Base-by-base conservation (phyloP, 192 early-diverging fungal genomes). In the Linnemannia elongata region DNA sequence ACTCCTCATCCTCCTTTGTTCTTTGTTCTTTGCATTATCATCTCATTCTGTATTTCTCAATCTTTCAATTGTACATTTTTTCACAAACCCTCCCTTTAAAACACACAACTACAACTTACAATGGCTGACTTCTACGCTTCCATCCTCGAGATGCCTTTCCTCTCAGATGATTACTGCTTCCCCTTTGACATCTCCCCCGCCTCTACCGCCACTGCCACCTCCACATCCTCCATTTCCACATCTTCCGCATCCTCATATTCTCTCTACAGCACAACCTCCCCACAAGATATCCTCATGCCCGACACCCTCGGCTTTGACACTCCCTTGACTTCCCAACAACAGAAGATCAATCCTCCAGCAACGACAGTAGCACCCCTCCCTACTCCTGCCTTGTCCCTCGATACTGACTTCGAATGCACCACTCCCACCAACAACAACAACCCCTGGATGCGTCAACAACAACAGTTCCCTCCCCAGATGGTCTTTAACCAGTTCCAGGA, bases 91-190 rank as follows among this genome's bases (percentile, higher is more conserved):
- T 33, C 20, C 42, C 17, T 49, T 55, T 13, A 4, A n/a, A 10
- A 49, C 39, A 57, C 39, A 27, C 27, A 41, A 74, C 9, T 45
- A 36, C 45, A 8, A 45, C 6, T 12, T 5, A 57, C 57, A 66
- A 84, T 79, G 77, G 76, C 82, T 35, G 82, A 84, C 42, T 84
- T 78, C 55, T 75, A 84, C 68, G 72, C 82, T 24, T 70, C 41
- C 33, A 79, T 84, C 55, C 74, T 84, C 73, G 82, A 84, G 75
- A 75, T 84, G 82, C 76, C 82, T 7, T 84, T 78, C 45, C 82
- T 84, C 75, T 83, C 82, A 5, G 82, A 83, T 20, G 82, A 83
- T 47, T 83, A 83, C 72, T 78, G 76, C 82, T 83, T 83, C 82
- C 82, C 82, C 36, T 69, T 77, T 24, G 82, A 83, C 44, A 63